Base-by-base conservation (phyloP, 2,329 filamentous ascomycete genomes). In the Stemphylium vesicarium region DNA sequence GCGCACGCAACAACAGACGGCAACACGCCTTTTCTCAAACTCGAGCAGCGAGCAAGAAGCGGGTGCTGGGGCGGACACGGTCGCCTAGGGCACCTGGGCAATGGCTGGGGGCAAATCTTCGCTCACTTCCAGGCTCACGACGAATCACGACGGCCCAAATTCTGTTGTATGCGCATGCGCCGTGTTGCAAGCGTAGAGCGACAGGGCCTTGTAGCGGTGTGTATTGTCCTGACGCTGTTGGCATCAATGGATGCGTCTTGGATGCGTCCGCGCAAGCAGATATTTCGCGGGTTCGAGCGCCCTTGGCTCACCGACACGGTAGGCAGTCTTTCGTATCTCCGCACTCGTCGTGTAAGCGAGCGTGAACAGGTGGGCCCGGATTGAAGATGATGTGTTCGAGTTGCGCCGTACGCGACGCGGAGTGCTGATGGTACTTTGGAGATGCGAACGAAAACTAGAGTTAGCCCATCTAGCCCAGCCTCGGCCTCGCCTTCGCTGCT, bases 221-320 rank as follows among this genome's bases (percentile, higher is more conserved):
- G 26, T 46, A 39, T 43, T 38, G 37, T 36, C 48, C 38, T 43
- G 57, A 43, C 44, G 62, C 53, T 43, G 56, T 51, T 56, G 62
- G 60, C 58, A 64, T 58, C 49, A 45, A 63, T 53, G 51, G 57
- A 45, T 43, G 49, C 51, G 33, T 37, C 47, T 48, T 56, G 48
- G 60, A 48, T 45, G 22, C 33, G 55, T 46, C 36, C 55, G 37
- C 44, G 46, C 50, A 50, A 38, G 53, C 53, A 55, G 47, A 43
- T 45, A 40, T 40, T 50, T 50, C 31, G 51, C 31, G 48, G 49
- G 29, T 39, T 45, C 38, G 41, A 40, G 22, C 36, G 44, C 38
- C n/a, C 42, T 26, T 38, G 32, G 38, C 36, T 36, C 31, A 32
- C 18, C 31, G 48, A 40, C 48, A 42, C 42, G 8, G 48, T 29